phyloP scores from a whole-genome alignment of 2,329 filamentous ascomycete species.

The Trichoderma atroviride region DNA sequence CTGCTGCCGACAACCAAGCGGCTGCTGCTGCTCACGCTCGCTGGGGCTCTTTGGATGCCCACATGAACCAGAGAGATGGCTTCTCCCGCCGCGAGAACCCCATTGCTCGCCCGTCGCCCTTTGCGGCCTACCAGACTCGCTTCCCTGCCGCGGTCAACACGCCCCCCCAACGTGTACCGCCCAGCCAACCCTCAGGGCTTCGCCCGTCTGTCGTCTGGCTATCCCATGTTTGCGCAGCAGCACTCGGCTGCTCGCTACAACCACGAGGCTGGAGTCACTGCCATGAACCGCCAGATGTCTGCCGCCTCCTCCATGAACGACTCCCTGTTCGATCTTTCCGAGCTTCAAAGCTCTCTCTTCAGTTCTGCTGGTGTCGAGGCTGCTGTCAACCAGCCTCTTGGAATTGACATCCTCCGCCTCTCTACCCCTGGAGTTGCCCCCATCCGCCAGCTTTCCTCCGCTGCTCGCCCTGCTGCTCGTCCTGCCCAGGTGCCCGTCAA shows the following conservation, averaged over 20 bases:
- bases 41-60: slow-evolving; percentile 14
- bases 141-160: background rate
- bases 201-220: background rate
- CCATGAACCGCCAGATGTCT: background rate
- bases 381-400: background rate
- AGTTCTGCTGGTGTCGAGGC: background rate
- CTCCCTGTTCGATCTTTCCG: background rate
- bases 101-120: background rate
- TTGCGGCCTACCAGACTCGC: background rate
- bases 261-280: background rate
- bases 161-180: background rate
- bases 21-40: background rate
- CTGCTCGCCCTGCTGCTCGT: background rate
- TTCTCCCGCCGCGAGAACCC: background rate
- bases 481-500: background rate
- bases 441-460: background rate
- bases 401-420: slow-evolving; percentile 17
- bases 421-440: background rate
- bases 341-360: background rate
- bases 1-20: background rate
- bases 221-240: background rate
- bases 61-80: background rate
- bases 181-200: background rate
- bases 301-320: background rate
- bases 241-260: background rate